phyloP scores from a whole-genome alignment of 345 rosid species.

The Hypericum perforatum region DNA sequence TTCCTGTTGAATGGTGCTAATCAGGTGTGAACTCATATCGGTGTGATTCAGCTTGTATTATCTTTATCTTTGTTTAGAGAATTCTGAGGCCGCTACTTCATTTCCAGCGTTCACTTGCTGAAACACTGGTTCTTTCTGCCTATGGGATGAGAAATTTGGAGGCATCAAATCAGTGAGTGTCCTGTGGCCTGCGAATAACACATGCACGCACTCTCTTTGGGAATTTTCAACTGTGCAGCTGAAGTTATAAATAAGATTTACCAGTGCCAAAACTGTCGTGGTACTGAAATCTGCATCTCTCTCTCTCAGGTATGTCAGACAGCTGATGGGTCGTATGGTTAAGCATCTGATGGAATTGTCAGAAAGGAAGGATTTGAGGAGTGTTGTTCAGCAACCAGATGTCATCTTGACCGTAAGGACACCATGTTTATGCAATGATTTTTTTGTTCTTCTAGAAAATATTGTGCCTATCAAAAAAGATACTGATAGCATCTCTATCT shows the following conservation, averaged over 20 bases:
- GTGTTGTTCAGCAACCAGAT: slow-evolving; percentile 78
- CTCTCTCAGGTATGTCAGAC: slow-evolving; percentile 64
- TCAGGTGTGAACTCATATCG: slow-evolving; percentile 52
- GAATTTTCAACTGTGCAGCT: too few species aligned
- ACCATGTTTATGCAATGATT: slow-evolving; percentile 8
- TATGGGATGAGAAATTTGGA: slow-evolving; percentile 68
- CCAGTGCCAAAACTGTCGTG: too few species aligned
- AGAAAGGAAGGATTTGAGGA: slow-evolving; percentile 60
- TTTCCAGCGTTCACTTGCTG: slow-evolving; percentile 81
- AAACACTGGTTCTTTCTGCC: slow-evolving; percentile 87
- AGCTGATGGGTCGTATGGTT: slow-evolving; percentile 67
- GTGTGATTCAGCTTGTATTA: slow-evolving; percentile 4
- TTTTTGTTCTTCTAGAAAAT: slow-evolving; percentile 8
- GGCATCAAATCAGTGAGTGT: slow-evolving; percentile 80
- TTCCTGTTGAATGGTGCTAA: slow-evolving; percentile 63
- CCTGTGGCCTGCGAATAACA: background rate
- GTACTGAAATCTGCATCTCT: slow-evolving; percentile 11
- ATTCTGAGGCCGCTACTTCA: slow-evolving; percentile 15
- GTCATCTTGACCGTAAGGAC: slow-evolving; percentile 62
- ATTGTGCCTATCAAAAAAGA: slow-evolving; percentile 2
- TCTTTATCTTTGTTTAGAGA: slow-evolving; percentile 1
- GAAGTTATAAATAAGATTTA: too few species aligned
- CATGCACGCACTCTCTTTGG: too few species aligned
- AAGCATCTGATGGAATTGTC: slow-evolving; percentile 64
- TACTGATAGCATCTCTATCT: slow-evolving; percentile 11